Evolutionary conservation across 345 rosid species (phyloP), one percentile per base, ranked within the genome.

Genomic region (Erodium maritimum): DNA sequence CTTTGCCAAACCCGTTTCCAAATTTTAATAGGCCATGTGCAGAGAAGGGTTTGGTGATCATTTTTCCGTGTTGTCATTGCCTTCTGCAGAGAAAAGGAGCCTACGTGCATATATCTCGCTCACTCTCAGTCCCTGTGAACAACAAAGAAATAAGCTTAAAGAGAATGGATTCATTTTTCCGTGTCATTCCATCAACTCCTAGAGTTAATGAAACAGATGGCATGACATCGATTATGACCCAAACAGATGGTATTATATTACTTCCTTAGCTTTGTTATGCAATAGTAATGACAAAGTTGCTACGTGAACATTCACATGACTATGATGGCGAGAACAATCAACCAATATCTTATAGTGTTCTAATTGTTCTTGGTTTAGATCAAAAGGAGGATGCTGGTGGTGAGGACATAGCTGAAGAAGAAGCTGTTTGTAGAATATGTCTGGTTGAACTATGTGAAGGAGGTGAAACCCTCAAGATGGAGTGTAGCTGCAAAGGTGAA

Each of bases 401-500:
- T 46, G 93, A 86, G 73, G 96, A 91, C 72, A 91, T 91, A 67
- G 82, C 80, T 1, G 93, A 91, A 79, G 95, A 91, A 17, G 96
- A 88, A 73, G 98, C 98, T 10, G 90, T 88, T 56, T 88, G 98
- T 70, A 80, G 98, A 67, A 91, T 91, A 64, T 91, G 98, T 76
- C 53, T 91, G 59, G 82, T 80, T 33, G 98, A 86, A 18, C 73
- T 91, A 17, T 78, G 91, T 54, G 96, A 91, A 86, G 95, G 93
- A 29, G 98, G 98, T 4, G 95, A 91, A 75, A 91, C 98, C 14
- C 71, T 91, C 21, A 86, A 88, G 83, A 86, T 91, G 93, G 98
- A 91, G 67, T 91, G 96, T 79, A 88, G 95, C 74, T 91, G 96
- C 81, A 91, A 86, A 84, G 98, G 98, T 0, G 96, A 91, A 68